Conservation (phyloP, 495 filamentous ascomycete genomes). For the Haplographium delicatum region DNA sequence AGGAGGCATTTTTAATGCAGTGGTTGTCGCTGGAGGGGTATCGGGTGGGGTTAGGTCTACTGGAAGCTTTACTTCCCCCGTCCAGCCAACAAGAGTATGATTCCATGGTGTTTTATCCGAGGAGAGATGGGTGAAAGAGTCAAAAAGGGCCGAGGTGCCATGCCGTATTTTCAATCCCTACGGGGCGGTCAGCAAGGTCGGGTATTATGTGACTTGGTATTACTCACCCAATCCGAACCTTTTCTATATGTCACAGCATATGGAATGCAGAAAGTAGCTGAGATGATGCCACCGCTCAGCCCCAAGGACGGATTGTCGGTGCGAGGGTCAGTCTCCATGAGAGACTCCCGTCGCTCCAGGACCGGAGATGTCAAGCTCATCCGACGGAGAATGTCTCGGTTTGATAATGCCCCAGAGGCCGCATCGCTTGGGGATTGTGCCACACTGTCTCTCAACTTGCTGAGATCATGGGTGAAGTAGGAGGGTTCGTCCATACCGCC, state of each 20-base stretch:
- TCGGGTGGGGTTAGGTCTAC: constrained; percentile 36
- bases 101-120: constrained; percentile 72
- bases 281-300: constrained; percentile 79
- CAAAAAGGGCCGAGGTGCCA: constrained; percentile 83
- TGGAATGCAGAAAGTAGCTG: constrained; percentile 79
- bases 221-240: constrained; percentile 69
- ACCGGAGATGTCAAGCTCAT: constrained; percentile 47
- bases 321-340: constrained; percentile 54
- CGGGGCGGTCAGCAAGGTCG: constrained; percentile 18
- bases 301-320: constrained; percentile 60
- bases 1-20: constrained; percentile 27
- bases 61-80: constrained; percentile 71
- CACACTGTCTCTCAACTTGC: constrained; percentile 11
- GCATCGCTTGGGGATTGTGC: constrained; percentile 40
- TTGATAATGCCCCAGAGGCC: constrained; percentile 46
- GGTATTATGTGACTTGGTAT: constrained; percentile 14
- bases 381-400: constrained; percentile 58
- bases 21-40: constrained; percentile 38
- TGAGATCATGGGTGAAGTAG: constrained; percentile 36
- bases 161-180: constrained; percentile 70
- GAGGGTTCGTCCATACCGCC: constrained; percentile 12
- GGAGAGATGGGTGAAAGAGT: constrained; percentile 78
- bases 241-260: constrained; percentile 63
- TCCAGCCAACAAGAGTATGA: constrained; percentile 87
- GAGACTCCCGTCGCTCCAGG: constrained; percentile 39